Base-by-base conservation (phyloP, 2,329 filamentous ascomycete species). In the Epicoccum sorghinum region DNA sequence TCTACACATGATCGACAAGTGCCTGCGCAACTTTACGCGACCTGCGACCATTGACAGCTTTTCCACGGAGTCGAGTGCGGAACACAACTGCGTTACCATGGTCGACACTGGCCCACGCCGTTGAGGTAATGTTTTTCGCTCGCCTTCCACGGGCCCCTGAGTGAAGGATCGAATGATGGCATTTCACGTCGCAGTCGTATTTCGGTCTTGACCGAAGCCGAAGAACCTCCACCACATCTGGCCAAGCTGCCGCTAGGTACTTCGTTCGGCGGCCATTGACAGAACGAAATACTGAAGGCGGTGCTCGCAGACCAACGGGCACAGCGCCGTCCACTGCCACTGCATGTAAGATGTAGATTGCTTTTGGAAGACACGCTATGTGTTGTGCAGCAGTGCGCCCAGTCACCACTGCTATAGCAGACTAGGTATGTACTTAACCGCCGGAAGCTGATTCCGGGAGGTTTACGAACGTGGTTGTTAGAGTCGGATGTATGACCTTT, bases 21-120 rank as follows among this genome's bases (percentile, higher is more conserved):
- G 2, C 35, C 13, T n/a, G 18, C 35, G 29, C 32, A 38, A 27
- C 49, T 52, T 41, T 38, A 39, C 35, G 41, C 42, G 44, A 42
- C 54, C 39, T 27, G 41, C 42, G 44, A 42, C 54, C 39, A 41
- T 42, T 40, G 51, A 24, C 13, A 35, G 50, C 30, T 40, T 38
- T 43, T 39, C 39, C 45, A 40, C 40, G 53, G 51, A 29, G 46
- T 10, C 41, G 49, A 37, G 24, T 43, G 44, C 57, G 56, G 44
- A 50, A 44, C 45, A 22, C 36, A 45, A 47, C 10, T 44, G 7
- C 25, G 9, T 18, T 42, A 50, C 46, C 41, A 14, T 46, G 47
- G 46, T 55, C 8, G 36, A 24, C 18, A 30, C 30, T 42, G 32
- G 32, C 23, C 13, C 38, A 32, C 10, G 12, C 41, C 42, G 32